Evolutionary conservation across 192 early-diverging fungal genomes (phyloP).

Genomic region (Backusella liffmaniae): DNA sequence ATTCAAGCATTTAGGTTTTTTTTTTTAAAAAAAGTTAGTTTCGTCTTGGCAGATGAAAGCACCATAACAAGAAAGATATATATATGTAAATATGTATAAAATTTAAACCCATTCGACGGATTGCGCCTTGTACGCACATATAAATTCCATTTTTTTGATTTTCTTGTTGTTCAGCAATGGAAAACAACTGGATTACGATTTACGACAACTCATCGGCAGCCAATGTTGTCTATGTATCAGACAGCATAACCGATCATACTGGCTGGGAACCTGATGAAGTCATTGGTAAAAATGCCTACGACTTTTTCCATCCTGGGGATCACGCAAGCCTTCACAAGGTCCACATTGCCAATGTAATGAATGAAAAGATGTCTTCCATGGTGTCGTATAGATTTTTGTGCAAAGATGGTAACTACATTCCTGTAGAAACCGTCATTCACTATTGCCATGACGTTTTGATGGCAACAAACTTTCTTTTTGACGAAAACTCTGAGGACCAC

Average conservation of each 20-base stretch:
- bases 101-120: background rate
- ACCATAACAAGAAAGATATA: background rate
- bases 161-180: background rate
- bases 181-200: slow-evolving; percentile 43
- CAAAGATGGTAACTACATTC: slow-evolving; percentile 33
- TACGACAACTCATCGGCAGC: slow-evolving; percentile 41
- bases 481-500: slow-evolving; percentile 13
- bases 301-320: slow-evolving; percentile 42
- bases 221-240: slow-evolving; percentile 38
- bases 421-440: slow-evolving; percentile 26
- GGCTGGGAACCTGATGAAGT: slow-evolving; percentile 51
- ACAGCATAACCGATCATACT: slow-evolving; percentile 38
- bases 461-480: background rate
- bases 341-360: slow-evolving; percentile 36
- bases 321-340: slow-evolving; percentile 26
- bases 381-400: slow-evolving; percentile 36
- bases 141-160: background rate
- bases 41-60: background rate
- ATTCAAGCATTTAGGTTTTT: background rate
- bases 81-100: background rate
- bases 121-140: background rate
- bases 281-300: slow-evolving; percentile 37
- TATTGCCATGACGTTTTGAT: slow-evolving; percentile 32
- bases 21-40: background rate
- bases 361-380: slow-evolving; percentile 44